These are phyloP conservation scores for Pseudonitzschia multistriata DNA, from an alignment of 108 stramenopile genomes.

Conservation along the genomic window DNA sequence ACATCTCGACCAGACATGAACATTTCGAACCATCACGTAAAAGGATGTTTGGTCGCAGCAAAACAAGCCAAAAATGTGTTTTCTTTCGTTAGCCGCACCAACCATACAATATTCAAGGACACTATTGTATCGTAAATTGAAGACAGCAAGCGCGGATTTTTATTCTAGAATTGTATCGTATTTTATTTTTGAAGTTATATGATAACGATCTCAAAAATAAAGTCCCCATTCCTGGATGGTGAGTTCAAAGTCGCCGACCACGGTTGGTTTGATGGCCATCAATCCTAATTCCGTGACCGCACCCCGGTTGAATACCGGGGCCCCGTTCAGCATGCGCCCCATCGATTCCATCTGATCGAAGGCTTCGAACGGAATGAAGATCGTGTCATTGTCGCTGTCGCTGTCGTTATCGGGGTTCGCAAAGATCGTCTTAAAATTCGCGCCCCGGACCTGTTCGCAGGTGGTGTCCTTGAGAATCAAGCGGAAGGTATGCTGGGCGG, in stretches of 20 bases:
- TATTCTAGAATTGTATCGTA: no score
- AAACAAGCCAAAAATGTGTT: no score
- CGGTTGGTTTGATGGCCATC: slow-evolving; percentile 62
- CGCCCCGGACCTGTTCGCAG: slow-evolving; percentile 42
- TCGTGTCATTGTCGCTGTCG: neutral
- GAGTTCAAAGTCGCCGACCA: slow-evolving; percentile 49
- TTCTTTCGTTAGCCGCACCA: no score
- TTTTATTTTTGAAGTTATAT: no score
- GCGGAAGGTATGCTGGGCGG: slow-evolving; percentile 46
- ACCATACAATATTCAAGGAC: no score
- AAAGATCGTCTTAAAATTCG: slow-evolving; percentile 55
- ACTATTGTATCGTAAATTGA: no score
- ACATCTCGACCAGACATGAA: no score
- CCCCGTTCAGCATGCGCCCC: slow-evolving; percentile 30
- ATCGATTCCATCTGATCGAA: slow-evolving; percentile 56
- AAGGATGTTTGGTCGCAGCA: no score
- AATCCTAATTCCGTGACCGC: slow-evolving; percentile 52
- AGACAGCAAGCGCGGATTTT: no score
- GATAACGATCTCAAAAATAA: slow-evolving; percentile 17
- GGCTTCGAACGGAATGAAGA: slow-evolving; percentile 42
- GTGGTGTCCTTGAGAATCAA: slow-evolving; percentile 47
- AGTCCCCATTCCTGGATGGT: slow-evolving; percentile 51
- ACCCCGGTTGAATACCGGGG: slow-evolving; percentile 41
- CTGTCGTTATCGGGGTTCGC: slow-evolving; percentile 37
- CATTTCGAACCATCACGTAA: no score